Percentiles rank a stretch among this genome's conserved stretches.
These are phyloP conservation scores for Hyaloscypha finlandica DNA, from an alignment of 495 filamentous ascomycete genomes.

Conservation along the genomic window DNA sequence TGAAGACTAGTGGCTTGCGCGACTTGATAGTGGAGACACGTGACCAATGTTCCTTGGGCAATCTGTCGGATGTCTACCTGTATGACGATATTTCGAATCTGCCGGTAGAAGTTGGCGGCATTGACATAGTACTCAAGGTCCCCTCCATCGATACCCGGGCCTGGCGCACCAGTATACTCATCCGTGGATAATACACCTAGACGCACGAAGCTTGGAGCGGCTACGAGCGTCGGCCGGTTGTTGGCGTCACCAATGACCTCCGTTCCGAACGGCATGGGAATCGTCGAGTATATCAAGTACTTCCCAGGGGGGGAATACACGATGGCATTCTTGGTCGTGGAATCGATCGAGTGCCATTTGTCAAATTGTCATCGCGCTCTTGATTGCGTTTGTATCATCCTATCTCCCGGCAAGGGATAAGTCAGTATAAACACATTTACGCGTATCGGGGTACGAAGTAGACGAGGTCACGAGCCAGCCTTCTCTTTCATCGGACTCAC, in stretches of 20 bases:
- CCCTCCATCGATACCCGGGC: constrained; percentile 51
- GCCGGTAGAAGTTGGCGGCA: constrained; percentile 65
- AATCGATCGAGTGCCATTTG: constrained; percentile 12
- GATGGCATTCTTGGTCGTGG: constrained; percentile 17
- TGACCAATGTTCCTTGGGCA: constrained; percentile 35
- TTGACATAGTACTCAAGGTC: constrained; percentile 42
- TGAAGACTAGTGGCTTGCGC: constrained; percentile 72
- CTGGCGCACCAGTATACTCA: constrained; percentile 52
- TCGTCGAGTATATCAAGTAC: constrained; percentile 10
- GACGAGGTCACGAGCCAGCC: too few relatives aligned
- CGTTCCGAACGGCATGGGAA: constrained; percentile 14
- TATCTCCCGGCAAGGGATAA: background rate
- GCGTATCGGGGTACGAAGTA: too few relatives aligned
- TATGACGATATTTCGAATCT: constrained; percentile 74
- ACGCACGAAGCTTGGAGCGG: constrained; percentile 55
- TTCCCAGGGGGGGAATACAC: constrained; percentile 24
- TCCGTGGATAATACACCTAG: constrained; percentile 72
- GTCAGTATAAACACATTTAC: too few relatives aligned
- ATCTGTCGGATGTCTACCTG: constrained; percentile 62
- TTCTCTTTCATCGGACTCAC: constrained; percentile 17
- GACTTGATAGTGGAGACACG: constrained; percentile 76
- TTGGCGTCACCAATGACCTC: constrained; percentile 22
- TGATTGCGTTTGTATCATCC: constrained; percentile 27
- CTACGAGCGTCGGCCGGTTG: constrained; percentile 61
- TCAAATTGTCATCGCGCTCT: constrained; percentile 15